phyloP scores from a whole-genome alignment of 1,284 basidiomycete species.

The Microbotryum violaceum region DNA sequence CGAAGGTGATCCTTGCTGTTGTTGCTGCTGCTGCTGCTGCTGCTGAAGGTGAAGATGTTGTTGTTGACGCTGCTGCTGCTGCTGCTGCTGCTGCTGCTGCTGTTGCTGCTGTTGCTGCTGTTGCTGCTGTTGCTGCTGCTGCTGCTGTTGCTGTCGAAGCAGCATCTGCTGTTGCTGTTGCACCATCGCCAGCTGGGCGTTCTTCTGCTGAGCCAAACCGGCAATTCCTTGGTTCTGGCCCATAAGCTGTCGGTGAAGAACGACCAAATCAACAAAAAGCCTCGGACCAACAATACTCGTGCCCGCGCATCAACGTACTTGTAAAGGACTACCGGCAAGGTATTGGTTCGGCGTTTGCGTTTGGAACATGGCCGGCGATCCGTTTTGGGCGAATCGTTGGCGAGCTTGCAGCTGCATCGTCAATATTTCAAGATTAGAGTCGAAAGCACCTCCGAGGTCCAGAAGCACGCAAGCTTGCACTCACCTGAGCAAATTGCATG shows the following conservation, averaged over 20 bases:
- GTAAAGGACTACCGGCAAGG: too few relatives aligned
- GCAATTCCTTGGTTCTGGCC: background rate
- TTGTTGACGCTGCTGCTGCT: background rate
- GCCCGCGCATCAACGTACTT: too few relatives aligned
- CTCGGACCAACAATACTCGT: too few relatives aligned
- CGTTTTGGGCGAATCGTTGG: too few relatives aligned
- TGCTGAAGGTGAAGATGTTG: constrained; percentile 1
- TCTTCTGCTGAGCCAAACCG: background rate
- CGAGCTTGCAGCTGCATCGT: too few relatives aligned
- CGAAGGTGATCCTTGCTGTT: constrained; percentile 1
- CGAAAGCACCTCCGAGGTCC: too few relatives aligned
- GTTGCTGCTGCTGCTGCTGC: constrained; percentile 3
- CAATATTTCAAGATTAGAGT: too few relatives aligned
- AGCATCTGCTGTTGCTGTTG: constrained; percentile 1
- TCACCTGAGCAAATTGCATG: background rate
- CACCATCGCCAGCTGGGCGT: background rate
- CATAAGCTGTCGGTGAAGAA: too few relatives aligned
- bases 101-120: constrained; percentile 1
- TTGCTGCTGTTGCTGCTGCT: background rate
- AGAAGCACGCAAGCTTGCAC: background rate
- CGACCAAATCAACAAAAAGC: too few relatives aligned
- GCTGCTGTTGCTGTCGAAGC: background rate
- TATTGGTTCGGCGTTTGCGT: too few relatives aligned
- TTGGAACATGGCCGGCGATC: too few relatives aligned
- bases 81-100: background rate